phyloP scores from a whole-genome alignment of 371 early-diverging fungal species.

The Apophysomyces ossiformis region DNA sequence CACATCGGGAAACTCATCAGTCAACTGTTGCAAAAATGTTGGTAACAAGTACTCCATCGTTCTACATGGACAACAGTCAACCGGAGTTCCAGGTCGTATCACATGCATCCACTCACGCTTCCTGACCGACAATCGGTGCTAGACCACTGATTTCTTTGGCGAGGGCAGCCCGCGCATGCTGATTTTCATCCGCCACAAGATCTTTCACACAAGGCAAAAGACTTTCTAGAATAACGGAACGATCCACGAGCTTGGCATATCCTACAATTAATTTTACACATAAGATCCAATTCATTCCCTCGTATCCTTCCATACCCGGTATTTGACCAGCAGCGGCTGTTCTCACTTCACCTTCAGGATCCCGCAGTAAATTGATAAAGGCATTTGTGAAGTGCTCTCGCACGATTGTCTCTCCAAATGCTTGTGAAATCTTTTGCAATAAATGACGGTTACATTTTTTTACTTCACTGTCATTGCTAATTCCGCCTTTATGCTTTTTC shows the following conservation, averaged over 20 bases:
- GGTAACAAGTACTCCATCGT: slow-evolving; percentile 95
- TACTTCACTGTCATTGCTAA: background rate
- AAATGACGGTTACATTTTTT: background rate
- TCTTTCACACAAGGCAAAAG: slow-evolving; percentile 91
- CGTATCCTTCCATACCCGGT: slow-evolving; percentile 62
- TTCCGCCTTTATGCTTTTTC: slow-evolving; percentile 85
- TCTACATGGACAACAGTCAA: slow-evolving; percentile 32
- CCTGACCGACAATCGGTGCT: slow-evolving; percentile 94
- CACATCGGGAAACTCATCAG: slow-evolving; percentile 97
- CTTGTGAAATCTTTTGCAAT: slow-evolving; percentile 71
- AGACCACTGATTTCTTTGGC: slow-evolving; percentile 96
- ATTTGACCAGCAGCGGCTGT: slow-evolving; percentile 90
- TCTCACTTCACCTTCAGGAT: slow-evolving; percentile 97
- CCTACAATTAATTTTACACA: slow-evolving; percentile 51
- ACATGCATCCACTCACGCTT: slow-evolving; percentile 63
- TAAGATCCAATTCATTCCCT: background rate
- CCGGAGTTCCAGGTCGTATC: background rate
- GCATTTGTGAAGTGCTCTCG: slow-evolving; percentile 74
- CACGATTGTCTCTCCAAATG: slow-evolving; percentile 79
- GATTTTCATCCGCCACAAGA: slow-evolving; percentile 91
- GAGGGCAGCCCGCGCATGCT: slow-evolving; percentile 95
- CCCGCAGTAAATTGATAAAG: slow-evolving; percentile 86
- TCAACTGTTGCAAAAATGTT: slow-evolving; percentile 91
- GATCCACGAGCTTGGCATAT: slow-evolving; percentile 82
- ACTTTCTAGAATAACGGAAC: slow-evolving; percentile 75